A percentile compares a stretch with the other conserved stretches of the same genome.
phyloP scores from a whole-genome alignment of 2,329 filamentous ascomycete species.

The Triangularia setosa region DNA sequence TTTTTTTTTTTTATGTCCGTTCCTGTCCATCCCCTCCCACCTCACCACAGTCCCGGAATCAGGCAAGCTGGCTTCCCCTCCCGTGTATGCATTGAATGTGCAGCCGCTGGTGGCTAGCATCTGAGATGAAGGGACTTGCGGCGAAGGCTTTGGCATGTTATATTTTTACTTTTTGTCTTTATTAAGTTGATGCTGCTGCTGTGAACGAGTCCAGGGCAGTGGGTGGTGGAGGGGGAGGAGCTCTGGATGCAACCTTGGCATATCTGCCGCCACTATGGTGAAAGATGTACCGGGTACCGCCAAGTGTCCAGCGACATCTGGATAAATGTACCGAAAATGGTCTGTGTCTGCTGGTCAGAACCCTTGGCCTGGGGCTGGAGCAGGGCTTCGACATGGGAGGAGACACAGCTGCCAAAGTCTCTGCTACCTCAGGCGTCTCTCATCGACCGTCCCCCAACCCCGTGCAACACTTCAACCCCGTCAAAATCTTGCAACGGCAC shows the following conservation, averaged over 20 bases:
- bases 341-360: neutral
- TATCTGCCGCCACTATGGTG: neutral
- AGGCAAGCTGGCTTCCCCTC: neutral
- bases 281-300: constrained; percentile 18
- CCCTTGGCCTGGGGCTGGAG: neutral
- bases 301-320: constrained; percentile 17
- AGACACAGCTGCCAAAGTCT: neutral
- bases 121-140: neutral
- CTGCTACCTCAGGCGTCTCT: neutral
- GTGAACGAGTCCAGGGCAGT: neutral
- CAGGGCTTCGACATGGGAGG: neutral
- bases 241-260: neutral
- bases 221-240: neutral
- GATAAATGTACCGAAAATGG: constrained; percentile 24
- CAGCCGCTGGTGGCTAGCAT: neutral
- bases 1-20: neutral
- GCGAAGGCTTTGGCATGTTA: neutral
- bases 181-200: neutral
- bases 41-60: neutral
- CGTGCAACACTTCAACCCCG: neutral
- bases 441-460: neutral
- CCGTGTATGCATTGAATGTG: neutral
- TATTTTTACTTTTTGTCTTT: neutral
- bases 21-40: neutral
- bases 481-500: constrained; percentile 4